Base-by-base conservation (phyloP, 2,329 filamentous ascomycete genomes). In the Beauveria scarabaeidicola region DNA sequence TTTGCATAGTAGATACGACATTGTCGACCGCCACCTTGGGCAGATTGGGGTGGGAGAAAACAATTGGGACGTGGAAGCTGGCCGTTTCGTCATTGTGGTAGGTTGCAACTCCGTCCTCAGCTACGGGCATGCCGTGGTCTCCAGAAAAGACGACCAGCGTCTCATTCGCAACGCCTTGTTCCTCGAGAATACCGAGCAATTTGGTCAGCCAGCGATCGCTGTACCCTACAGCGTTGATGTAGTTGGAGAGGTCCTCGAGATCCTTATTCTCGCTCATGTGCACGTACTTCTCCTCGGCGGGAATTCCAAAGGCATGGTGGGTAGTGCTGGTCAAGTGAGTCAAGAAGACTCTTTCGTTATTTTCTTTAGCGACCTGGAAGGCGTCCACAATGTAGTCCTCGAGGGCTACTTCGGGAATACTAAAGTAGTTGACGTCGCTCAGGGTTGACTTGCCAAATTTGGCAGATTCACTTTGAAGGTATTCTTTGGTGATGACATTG, bases 251-350 rank as follows among this genome's bases (percentile, higher is more conserved):
- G 50, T 73, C 67, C 5, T 71, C 66, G 1, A 69, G 55, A 1
- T 68, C 68, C 40, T 66, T 66, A 1, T 65, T 63, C 48, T 72
- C 44, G 3, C 67, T 66, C 0, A 68, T 56, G 27, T 46, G 29
- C 21, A 68, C 65, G n/a, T 71, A 71, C 3, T 61, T 61, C 27
- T 72, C 70, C 0, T 64, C 64, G 5, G 58, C 60, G 0, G 71
- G 71, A 44, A 73, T 63, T 0, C 65, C 65, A 46, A 70, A 73
- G 6, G 69, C 65, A 40, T 73, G 71, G 58, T 74, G 71, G 3
- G 66, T 71, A 2, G 71, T 73, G 63, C 71, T 73, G 3, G 72
- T 74, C 6, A 74, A 56, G 59, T 74, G 72, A 1, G 70, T 69
- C 5, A 73, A 58, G 40, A 73, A 74, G 0, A 73, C 65, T 10